Evolutionary conservation across 345 rosid genomes (phyloP).

Genomic region (Gossypium sturtianum): DNA sequence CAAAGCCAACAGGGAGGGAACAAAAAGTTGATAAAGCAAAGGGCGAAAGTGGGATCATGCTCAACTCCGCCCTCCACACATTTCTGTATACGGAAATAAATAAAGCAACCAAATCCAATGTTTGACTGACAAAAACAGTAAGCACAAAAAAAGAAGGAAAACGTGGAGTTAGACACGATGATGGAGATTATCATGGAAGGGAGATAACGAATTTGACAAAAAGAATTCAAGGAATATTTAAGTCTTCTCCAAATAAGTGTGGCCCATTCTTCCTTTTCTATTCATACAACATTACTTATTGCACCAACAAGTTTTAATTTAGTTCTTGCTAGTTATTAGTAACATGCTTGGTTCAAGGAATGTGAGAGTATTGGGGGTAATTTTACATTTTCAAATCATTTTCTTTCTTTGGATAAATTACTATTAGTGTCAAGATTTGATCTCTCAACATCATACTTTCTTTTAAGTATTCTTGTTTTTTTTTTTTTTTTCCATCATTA

Average conservation of each 20-base stretch:
- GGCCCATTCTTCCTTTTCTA: neutral
- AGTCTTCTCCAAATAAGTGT: slow-evolving; percentile 1
- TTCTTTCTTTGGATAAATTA: too few relatives aligned
- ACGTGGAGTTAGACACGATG: neutral
- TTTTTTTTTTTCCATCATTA: too few relatives aligned
- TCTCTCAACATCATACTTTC: too few relatives aligned
- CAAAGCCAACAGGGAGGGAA: slow-evolving; percentile 1
- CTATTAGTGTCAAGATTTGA: too few relatives aligned
- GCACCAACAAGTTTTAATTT: too few relatives aligned
- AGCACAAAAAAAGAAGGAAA: neutral
- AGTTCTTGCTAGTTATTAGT: too few relatives aligned
- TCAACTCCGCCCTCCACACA: slow-evolving; percentile 22
- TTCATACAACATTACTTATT: too few relatives aligned
- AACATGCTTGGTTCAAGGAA: too few relatives aligned
- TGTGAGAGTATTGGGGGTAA: too few relatives aligned
- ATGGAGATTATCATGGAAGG: slow-evolving; percentile 19
- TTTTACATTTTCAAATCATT: too few relatives aligned
- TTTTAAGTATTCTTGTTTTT: too few relatives aligned
- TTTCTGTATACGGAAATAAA: slow-evolving; percentile 3
- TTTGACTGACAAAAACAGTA: slow-evolving; percentile 26
- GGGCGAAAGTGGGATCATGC: slow-evolving; percentile 34
- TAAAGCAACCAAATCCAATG: slow-evolving; percentile 15
- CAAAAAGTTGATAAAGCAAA: slow-evolving; percentile 7
- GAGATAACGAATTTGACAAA: neutral
- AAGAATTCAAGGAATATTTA: neutral